Base-by-base conservation (phyloP, 805 yeast genomes). In the Spathaspora arborariae region DNA sequence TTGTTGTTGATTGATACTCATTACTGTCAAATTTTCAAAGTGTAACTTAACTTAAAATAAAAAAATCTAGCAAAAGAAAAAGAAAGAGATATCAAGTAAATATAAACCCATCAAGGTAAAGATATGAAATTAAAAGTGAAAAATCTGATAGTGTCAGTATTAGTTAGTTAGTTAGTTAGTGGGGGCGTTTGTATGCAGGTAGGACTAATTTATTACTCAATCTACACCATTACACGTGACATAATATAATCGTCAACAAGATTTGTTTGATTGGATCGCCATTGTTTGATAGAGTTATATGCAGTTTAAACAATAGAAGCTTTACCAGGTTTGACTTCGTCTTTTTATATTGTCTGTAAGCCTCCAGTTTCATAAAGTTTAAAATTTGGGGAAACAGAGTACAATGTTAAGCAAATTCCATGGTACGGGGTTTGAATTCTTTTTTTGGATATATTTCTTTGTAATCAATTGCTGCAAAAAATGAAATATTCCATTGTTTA, bases 351-450 rank as follows among this genome's bases (percentile, higher is more conserved):
- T 24, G 27, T 24, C 11, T 24, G 8, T 8, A 5, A 8, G 27
- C 27, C 24, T n/a, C 24, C 27, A 13, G 27, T 24, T 24, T 10
- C 27, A n/a, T n/a, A n/a, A n/a, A n/a, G n/a, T n/a, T n/a, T n/a
- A n/a, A n/a, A n/a, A n/a, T 30, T 11, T 30, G 35, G 35, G 35
- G 35, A n/a, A 30, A n/a, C n/a, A n/a, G n/a, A 13, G 13, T 5
- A 30, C 13, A 13, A 8, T 9, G 16, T 4, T 18, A 4, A 20
- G n/a, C 40, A 37, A 20, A 20, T 21, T 37, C 40, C 40, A 37
- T 37, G 9, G 3, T 21, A 6, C 58, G n/a, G 67, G 54, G 45
- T 56, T 60, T 40, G 63, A 63, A 45, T 30, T 30, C n/a, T 24
- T 24, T 24, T 24, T 24, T 24, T 4, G 27, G 27, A n/a, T n/a